A percentile compares a stretch with the other conserved stretches of the same genome.
These are phyloP conservation scores for Asparagopsis taxiformis DNA, from an alignment of 31 red algal species.

Conservation along the genomic window DNA sequence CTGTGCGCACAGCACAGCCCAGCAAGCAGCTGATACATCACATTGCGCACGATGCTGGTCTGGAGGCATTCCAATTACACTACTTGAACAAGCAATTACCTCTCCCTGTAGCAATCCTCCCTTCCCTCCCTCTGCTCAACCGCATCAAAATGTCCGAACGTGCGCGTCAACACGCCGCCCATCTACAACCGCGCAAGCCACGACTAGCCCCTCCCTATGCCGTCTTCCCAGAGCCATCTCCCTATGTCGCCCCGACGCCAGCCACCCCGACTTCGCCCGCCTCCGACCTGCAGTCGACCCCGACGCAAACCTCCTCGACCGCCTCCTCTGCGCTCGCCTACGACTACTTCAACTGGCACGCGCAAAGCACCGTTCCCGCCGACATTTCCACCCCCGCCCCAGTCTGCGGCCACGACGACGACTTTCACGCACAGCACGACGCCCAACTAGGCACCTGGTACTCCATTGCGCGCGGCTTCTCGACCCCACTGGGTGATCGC, in stretches of 20 bases:
- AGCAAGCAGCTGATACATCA: too few relatives aligned
- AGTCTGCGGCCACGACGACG: constrained; percentile 12
- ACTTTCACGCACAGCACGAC: not conserved
- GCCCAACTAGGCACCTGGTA: constrained; percentile 38
- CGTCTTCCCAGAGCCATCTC: constrained; percentile 25
- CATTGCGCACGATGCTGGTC: too few relatives aligned
- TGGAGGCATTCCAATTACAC: too few relatives aligned
- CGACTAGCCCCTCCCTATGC: constrained; percentile 23
- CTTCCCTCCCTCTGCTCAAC: not conserved
- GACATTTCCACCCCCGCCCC: constrained; percentile 29
- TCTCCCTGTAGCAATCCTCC: not conserved
- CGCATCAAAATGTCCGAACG: not conserved
- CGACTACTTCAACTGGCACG: too few relatives aligned
- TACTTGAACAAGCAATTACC: too few relatives aligned
- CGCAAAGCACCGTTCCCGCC: constrained; percentile 5
- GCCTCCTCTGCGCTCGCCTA: too few relatives aligned
- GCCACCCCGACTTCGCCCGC: not conserved
- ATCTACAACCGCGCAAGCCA: constrained; percentile 1
- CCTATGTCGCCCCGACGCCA: not conserved
- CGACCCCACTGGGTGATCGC: constrained; percentile 13
- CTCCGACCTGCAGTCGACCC: too few relatives aligned
- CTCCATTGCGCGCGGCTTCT: constrained; percentile 28
- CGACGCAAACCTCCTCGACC: too few relatives aligned
- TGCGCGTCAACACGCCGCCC: not conserved
- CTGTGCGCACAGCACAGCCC: too few relatives aligned